Evolutionary conservation across 176 grass and related monocot species (phyloP), one percentile per base, ranked within the genome.

Genomic region (Poa pratensis): DNA sequence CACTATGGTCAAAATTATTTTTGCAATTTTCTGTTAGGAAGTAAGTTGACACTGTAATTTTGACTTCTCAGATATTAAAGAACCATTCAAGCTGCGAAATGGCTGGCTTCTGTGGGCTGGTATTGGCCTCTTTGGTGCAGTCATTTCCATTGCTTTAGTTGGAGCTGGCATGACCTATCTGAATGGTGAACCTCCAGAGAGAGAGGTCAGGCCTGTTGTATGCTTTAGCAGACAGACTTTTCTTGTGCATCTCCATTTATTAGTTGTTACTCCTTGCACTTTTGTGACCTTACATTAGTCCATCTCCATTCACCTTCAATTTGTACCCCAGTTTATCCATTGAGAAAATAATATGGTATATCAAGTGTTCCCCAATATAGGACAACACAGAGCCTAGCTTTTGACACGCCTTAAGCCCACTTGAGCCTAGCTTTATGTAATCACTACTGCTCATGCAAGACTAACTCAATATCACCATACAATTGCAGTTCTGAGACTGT

Each of bases 71-170:
- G 96, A 96, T 91, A 75, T 95, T 64, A 92, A 88, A 89, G 83
- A 96, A 74, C 93, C 93, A 70, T 99, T 99, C 81, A 90, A 88
- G 81, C 87, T 99, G 60, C 68, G 46, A 82, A 92, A 92, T 89
- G 93, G 96, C 54, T 99, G 96, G 93, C 85, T 99, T 86, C 80
- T 99, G 5, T 99, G 96, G 93, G 89, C 93, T 88, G 96, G 82
- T 81, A 51, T 92, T 87, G 90, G 90, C 34, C 84, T 99, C 16
- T 50, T 96, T 45, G 91, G 75, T 77, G 93, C 96, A 82, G 17
- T 99, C 69, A 61, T 92, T 87, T 81, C 88, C 57, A 90, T 99
- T 94, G 91, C 83, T 64, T 63, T 99, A 84, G 90, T 53, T 30
- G 96, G 96, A 76, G 62, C 84, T 85, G 90, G 26, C 26, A 88